A percentile compares a stretch with the other conserved stretches of the same genome.
phyloP scores from a whole-genome alignment of 2,329 filamentous ascomycete genomes.

The Xylariales sp. region DNA sequence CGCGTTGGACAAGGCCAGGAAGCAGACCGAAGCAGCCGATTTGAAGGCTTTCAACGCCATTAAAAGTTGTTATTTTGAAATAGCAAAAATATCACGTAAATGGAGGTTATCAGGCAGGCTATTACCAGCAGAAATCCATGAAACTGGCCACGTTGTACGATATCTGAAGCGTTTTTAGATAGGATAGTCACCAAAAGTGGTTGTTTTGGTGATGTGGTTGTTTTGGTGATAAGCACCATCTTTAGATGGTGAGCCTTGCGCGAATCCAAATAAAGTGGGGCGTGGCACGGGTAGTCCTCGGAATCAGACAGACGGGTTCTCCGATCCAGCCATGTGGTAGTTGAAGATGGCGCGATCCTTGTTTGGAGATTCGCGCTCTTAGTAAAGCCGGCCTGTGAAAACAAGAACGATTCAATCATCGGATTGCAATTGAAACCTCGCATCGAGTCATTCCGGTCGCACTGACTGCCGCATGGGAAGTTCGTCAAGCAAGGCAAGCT shows the following conservation, averaged over 20 bases:
- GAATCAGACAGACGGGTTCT: too few species aligned
- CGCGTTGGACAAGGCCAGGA: background rate
- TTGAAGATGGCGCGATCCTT: too few species aligned
- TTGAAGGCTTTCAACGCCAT: background rate
- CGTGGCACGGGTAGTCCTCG: background rate
- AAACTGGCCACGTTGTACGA: background rate
- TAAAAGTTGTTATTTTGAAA: background rate
- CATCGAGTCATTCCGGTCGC: too few species aligned
- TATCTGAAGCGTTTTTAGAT: background rate
- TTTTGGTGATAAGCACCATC: background rate
- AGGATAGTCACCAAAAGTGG: background rate
- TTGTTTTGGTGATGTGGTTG: background rate
- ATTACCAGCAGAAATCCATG: background rate
- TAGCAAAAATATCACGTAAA: background rate
- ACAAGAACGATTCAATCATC: too few species aligned
- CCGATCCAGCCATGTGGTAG: too few species aligned
- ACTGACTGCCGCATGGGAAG: too few species aligned
- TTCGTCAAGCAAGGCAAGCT: constrained; percentile 5
- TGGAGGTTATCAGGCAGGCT: background rate
- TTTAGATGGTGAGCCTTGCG: background rate
- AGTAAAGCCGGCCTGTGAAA: too few species aligned
- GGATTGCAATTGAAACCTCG: too few species aligned
- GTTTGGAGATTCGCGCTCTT: too few species aligned
- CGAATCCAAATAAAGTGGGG: background rate
- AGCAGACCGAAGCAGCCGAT: background rate